Evolutionary conservation across 2,329 filamentous ascomycete genomes (phyloP).

Genomic region (Exophiala viscosa): DNA sequence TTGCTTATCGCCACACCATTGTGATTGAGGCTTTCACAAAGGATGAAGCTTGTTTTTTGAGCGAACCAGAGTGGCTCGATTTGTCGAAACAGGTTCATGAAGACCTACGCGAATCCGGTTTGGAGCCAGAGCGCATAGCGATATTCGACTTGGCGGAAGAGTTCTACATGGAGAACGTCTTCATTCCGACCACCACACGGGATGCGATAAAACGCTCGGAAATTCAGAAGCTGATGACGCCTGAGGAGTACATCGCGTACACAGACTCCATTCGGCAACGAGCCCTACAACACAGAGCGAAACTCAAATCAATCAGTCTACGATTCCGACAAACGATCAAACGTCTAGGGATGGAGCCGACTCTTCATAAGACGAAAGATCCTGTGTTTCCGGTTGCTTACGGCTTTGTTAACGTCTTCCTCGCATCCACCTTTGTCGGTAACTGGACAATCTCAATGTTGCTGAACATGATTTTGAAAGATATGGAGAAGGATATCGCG

Average conservation of each 20-base stretch:
- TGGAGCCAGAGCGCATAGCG: slow-evolving; percentile 15
- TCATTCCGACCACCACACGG: slow-evolving; percentile 15
- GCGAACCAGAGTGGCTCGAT: slow-evolving; percentile 35
- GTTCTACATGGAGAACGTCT: slow-evolving; percentile 24
- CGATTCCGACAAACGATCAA: slow-evolving; percentile 18
- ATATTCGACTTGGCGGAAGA: slow-evolving; percentile 26
- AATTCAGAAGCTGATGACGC: slow-evolving; percentile 1
- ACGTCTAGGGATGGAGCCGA: slow-evolving; percentile 14
- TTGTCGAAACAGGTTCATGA: slow-evolving; percentile 32
- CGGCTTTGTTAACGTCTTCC: slow-evolving; percentile 26
- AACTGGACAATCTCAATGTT: slow-evolving; percentile 28
- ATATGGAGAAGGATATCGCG: slow-evolving; percentile 15
- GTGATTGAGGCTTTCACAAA: slow-evolving; percentile 35
- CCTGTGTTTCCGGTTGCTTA: slow-evolving; percentile 26
- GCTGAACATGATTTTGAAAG: slow-evolving; percentile 23
- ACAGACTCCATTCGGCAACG: slow-evolving; percentile 7
- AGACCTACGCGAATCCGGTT: slow-evolving; percentile 22
- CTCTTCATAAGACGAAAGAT: slow-evolving; percentile 13
- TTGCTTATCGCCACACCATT: slow-evolving; percentile 36
- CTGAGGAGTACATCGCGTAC: slow-evolving; percentile 5
- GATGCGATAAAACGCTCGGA: slow-evolving; percentile 5
- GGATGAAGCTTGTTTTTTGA: slow-evolving; percentile 36
- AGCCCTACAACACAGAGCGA: slow-evolving; percentile 15
- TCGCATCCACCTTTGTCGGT: slow-evolving; percentile 21
- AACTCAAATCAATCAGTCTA: slow-evolving; percentile 23